These are phyloP conservation scores for Entoloma clypeatum DNA, from an alignment of 1,284 basidiomycete species.

Conservation along the genomic window DNA sequence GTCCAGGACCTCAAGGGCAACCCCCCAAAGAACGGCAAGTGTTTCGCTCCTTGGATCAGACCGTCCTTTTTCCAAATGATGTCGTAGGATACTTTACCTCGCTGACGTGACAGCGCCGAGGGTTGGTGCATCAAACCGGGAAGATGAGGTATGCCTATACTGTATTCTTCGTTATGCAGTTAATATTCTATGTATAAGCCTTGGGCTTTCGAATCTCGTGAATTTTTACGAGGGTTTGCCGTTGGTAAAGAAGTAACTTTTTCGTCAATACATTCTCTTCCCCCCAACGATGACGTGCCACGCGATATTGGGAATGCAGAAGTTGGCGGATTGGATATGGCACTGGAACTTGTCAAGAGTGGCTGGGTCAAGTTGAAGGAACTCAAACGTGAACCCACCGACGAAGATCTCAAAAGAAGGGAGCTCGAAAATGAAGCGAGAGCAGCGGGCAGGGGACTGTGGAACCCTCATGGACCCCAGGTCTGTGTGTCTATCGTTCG, in stretches of 20 bases:
- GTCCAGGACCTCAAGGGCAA: constrained; percentile 76
- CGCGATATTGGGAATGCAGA: constrained; percentile 78
- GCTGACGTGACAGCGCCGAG: constrained; percentile 81
- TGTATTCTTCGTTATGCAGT: constrained; percentile 1
- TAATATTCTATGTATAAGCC: constrained; percentile 43
- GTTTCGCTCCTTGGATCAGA: constrained; percentile 4
- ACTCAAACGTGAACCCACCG: constrained; percentile 68
- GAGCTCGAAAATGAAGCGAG: constrained; percentile 81
- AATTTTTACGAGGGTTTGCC: constrained; percentile 80
- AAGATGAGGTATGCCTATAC: constrained; percentile 70
- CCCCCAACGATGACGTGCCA: constrained; percentile 62
- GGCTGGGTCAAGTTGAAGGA: constrained; percentile 96
- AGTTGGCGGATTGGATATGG: constrained; percentile 68
- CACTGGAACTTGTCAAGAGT: constrained; percentile 73
- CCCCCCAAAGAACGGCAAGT: constrained; percentile 82
- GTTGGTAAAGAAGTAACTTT: constrained; percentile 91
- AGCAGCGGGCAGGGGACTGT: constrained; percentile 75
- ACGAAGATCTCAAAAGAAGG: constrained; percentile 73
- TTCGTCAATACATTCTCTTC: constrained; percentile 69
- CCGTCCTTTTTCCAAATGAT: constrained; percentile 11
- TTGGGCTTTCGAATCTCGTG: constrained; percentile 90
- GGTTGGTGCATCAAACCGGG: constrained; percentile 73
- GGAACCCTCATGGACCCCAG: constrained; percentile 83
- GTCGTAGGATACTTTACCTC: constrained; percentile 74
- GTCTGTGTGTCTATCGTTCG: constrained; percentile 34